phyloP scores from a whole-genome alignment of 2,329 filamentous ascomycete genomes.

The Monilinia fructigena region DNA sequence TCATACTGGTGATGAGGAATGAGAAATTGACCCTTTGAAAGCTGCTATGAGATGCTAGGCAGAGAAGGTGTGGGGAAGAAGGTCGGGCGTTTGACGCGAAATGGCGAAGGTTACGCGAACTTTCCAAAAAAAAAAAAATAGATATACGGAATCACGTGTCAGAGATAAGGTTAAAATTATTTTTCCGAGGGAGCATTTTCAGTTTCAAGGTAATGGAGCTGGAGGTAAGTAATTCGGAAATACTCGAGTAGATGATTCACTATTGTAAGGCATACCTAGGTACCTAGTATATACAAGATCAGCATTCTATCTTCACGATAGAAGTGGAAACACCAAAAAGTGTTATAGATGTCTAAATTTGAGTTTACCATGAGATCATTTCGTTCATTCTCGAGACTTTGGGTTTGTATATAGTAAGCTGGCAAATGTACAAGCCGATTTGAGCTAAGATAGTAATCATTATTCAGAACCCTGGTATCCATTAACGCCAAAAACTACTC shows the following conservation, averaged over 20 bases:
- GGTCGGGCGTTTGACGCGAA: constrained; percentile 7
- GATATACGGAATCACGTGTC: constrained; percentile 12
- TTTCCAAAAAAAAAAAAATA: neutral
- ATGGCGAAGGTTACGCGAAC: constrained; percentile 1
- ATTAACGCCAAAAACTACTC: constrained; percentile 7
- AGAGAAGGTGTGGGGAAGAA: constrained; percentile 14
- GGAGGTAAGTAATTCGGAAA: too few species aligned
- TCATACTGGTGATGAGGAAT: constrained; percentile 49
- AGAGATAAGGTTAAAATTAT: neutral
- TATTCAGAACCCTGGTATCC: constrained; percentile 24
- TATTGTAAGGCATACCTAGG: too few species aligned
- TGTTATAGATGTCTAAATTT: too few species aligned
- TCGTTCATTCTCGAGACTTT: neutral
- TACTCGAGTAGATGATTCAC: too few species aligned
- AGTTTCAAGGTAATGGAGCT: too few species aligned
- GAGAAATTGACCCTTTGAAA: constrained; percentile 14
- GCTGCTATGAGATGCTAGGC: neutral
- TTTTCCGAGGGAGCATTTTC: too few species aligned
- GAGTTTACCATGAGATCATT: too few species aligned
- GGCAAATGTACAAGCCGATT: neutral
- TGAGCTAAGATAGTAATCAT: constrained; percentile 13
- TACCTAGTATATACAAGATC: too few species aligned
- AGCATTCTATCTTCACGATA: too few species aligned
- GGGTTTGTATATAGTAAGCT: neutral
- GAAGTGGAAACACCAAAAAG: too few species aligned